Conservation (phyloP, 2,329 filamentous ascomycete species). For the Nigrospora oryzae region DNA sequence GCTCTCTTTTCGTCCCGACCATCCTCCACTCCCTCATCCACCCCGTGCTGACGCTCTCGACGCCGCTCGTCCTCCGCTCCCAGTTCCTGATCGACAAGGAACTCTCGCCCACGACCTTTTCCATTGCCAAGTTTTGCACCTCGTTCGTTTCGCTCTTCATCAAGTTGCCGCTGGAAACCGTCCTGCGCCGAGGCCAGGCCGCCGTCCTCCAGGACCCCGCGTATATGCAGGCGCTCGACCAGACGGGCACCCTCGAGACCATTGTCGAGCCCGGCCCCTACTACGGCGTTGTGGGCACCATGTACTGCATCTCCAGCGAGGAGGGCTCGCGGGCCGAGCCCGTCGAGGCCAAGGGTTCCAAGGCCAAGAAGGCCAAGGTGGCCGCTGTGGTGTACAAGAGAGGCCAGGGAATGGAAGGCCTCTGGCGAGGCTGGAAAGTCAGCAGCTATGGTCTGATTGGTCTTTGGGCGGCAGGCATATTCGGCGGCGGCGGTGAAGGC, state of each 20-base stretch:
- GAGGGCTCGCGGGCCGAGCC: constrained; percentile 59
- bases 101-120: constrained; percentile 73
- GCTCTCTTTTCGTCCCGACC: constrained; percentile 70
- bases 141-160: constrained; percentile 75
- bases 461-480: constrained; percentile 60
- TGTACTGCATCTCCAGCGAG: constrained; percentile 77
- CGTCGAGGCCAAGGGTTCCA: constrained; percentile 20
- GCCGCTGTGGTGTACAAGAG: constrained; percentile 39
- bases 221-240: constrained; percentile 40
- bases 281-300: constrained; percentile 79
- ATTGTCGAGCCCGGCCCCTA: constrained; percentile 77
- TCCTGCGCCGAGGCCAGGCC: constrained; percentile 81
- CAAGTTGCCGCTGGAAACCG: constrained; percentile 85
- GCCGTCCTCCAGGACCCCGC: constrained; percentile 52
- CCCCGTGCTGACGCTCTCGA: constrained; percentile 71
- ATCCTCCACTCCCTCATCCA: constrained; percentile 79
- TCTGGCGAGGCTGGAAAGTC: constrained; percentile 70
- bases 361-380: constrained; percentile 21
- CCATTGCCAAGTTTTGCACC: constrained; percentile 71
- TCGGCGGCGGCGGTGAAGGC: constrained; percentile 53
- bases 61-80: constrained; percentile 78
- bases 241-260: constrained; percentile 48
- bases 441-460: constrained; percentile 71
- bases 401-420: constrained; percentile 60
- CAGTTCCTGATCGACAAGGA: constrained; percentile 77